phyloP scores from a whole-genome alignment of 225 moss, liverwort and hornwort genomes.

The Thuidium tamariscinum region DNA sequence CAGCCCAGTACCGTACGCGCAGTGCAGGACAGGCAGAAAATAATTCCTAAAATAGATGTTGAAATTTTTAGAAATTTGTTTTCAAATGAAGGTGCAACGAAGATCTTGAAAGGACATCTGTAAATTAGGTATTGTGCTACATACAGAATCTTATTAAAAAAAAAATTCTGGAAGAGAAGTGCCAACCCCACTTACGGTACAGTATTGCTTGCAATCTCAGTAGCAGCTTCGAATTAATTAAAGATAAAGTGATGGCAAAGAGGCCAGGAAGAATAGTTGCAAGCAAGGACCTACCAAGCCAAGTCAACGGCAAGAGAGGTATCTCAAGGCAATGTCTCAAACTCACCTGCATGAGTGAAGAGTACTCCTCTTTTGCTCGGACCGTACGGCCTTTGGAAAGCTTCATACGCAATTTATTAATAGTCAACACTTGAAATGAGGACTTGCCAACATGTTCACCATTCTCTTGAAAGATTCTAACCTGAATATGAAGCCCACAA shows the following conservation, averaged over 20 bases:
- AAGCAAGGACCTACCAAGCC: neutral
- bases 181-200: neutral
- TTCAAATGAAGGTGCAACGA: neutral
- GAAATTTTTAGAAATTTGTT: neutral
- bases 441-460: slow-evolving; percentile 28
- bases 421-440: slow-evolving; percentile 5
- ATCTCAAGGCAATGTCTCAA: neutral
- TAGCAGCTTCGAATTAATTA: neutral
- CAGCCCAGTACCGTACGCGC: neutral
- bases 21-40: neutral
- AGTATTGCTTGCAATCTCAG: neutral
- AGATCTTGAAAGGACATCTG: neutral
- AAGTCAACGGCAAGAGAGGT: neutral
- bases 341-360: slow-evolving; percentile 43
- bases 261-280: neutral
- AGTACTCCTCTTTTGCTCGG: slow-evolving; percentile 42
- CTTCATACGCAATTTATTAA: slow-evolving; percentile 42
- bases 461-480: slow-evolving; percentile 44
- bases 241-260: neutral
- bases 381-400: slow-evolving; percentile 31
- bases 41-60: neutral
- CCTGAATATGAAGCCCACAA: slow-evolving; percentile 7
- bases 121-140: neutral
- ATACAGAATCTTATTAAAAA: neutral
- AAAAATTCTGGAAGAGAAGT: neutral